Evolutionary conservation across 257 asterid genomes (phyloP), one percentile per base, ranked within the genome.

Genomic region (Schizonepeta tenuifolia): DNA sequence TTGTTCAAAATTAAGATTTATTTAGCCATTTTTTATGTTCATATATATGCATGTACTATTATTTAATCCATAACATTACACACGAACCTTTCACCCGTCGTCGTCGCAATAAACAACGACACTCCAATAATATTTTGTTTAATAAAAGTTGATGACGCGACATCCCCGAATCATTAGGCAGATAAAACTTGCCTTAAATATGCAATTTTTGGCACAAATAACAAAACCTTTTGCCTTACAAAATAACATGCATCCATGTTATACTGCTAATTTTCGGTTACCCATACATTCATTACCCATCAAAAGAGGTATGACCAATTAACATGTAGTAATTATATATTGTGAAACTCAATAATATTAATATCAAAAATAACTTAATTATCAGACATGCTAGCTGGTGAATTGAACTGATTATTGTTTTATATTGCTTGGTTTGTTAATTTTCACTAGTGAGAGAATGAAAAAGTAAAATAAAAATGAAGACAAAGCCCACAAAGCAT

Each of bases 241-340:
- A 73, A 33, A 69, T 86, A 85, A 87, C 87, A 84, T 87, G 94
- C 77, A 78, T 36, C 83, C 90, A 86, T 80, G 89, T 83, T 81
- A 72, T 18, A 59, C 65, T 75, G 77, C 70, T 63, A 46, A 4
- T 36, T 72, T 74, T 69, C 57, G 71, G 85, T 69, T 83, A 77
- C 74, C 73, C 77, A 78, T 67, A 7, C 59, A 50, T 15, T 46
- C 15, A 50, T 15, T 47, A 47, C 54, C 21, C 9, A 47, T 15
- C 1, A 60, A 13, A n/a, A 12, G 15, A 33, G 43, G 53, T 60
- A 14, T 50, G 63, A 41, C 38, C 71, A 10, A 43, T 43, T 43
- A 65, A 49, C 44, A 59, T n/a, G n/a, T n/a, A 71, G 65, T 36
- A 31, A 49, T 6, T 43, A n/a, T n/a, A n/a, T n/a, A 49, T 62